A percentile compares a stretch with the other conserved stretches of the same genome.
Conservation (phyloP, 495 filamentous ascomycete genomes). For the Trichoderma gamsii region DNA sequence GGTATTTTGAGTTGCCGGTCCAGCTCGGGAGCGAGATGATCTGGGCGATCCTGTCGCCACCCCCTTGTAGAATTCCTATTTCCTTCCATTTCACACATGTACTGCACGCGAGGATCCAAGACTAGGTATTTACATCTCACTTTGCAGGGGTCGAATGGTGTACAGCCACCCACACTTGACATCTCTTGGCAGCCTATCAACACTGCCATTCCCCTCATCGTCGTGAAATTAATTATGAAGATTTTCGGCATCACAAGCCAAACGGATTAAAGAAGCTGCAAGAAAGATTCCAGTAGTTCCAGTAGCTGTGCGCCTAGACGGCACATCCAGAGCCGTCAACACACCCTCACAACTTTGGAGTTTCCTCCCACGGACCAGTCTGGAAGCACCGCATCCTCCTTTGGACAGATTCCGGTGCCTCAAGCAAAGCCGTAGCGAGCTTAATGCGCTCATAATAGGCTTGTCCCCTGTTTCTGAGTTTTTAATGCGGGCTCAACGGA, state of each 20-base stretch:
- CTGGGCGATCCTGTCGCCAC: background rate
- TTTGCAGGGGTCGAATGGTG: background rate
- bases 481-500: background rate
- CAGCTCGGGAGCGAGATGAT: background rate
- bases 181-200: background rate
- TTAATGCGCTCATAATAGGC: background rate
- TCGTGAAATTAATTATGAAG: background rate
- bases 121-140: background rate
- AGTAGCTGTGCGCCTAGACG: background rate
- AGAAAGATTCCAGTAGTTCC: background rate
- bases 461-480: too few relatives aligned
- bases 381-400: background rate
- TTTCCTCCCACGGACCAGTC: background rate
- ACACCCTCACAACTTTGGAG: background rate
- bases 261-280: background rate
- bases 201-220: background rate
- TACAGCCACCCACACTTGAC: constrained; percentile 1
- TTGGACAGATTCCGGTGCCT: background rate
- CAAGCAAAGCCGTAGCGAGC: background rate
- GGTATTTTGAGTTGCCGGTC: background rate
- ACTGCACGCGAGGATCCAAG: background rate
- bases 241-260: constrained; percentile 9
- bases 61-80: background rate
- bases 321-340: background rate
- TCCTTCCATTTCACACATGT: background rate